Evolutionary conservation across 495 filamentous ascomycete species (phyloP).

Genomic region (Aspergillus nanangensis): DNA sequence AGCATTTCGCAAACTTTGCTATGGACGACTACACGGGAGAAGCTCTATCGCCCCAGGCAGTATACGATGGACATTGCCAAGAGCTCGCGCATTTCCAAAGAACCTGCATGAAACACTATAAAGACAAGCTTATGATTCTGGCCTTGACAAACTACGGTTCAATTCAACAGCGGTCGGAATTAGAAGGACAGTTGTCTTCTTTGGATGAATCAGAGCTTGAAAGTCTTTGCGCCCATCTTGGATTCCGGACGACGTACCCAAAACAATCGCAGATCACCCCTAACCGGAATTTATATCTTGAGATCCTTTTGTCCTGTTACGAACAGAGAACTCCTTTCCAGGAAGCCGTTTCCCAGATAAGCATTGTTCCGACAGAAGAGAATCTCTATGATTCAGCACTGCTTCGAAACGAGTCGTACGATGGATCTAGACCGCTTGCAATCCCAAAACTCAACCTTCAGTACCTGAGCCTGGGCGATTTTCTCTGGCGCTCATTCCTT

Average conservation of each 20-base stretch:
- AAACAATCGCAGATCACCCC: slow-evolving; percentile 56
- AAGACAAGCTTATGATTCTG: slow-evolving; percentile 83
- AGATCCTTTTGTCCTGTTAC: slow-evolving; percentile 71
- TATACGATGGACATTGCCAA: slow-evolving; percentile 75
- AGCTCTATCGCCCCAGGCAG: slow-evolving; percentile 64
- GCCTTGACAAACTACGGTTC: slow-evolving; percentile 90
- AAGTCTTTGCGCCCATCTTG: slow-evolving; percentile 65
- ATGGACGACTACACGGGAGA: slow-evolving; percentile 88
- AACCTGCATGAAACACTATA: slow-evolving; percentile 76
- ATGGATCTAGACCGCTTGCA: slow-evolving; percentile 83
- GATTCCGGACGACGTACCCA: slow-evolving; percentile 76
- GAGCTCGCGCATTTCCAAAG: slow-evolving; percentile 77
- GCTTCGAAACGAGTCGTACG: slow-evolving; percentile 80
- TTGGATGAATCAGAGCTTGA: slow-evolving; percentile 71
- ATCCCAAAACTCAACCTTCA: slow-evolving; percentile 95
- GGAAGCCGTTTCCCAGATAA: slow-evolving; percentile 65
- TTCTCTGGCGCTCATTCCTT: slow-evolving; percentile 87
- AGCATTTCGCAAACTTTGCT: slow-evolving; percentile 82
- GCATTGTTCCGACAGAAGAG: slow-evolving; percentile 76
- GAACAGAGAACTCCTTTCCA: slow-evolving; percentile 82
- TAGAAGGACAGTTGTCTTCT: slow-evolving; percentile 69
- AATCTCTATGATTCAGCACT: slow-evolving; percentile 80
- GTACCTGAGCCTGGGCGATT: slow-evolving; percentile 92
- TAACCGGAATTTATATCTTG: slow-evolving; percentile 65
- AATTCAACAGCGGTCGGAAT: slow-evolving; percentile 72